Conservation (phyloP, 768 basidiomycete genomes). For the Daedaleopsis sinensis region DNA sequence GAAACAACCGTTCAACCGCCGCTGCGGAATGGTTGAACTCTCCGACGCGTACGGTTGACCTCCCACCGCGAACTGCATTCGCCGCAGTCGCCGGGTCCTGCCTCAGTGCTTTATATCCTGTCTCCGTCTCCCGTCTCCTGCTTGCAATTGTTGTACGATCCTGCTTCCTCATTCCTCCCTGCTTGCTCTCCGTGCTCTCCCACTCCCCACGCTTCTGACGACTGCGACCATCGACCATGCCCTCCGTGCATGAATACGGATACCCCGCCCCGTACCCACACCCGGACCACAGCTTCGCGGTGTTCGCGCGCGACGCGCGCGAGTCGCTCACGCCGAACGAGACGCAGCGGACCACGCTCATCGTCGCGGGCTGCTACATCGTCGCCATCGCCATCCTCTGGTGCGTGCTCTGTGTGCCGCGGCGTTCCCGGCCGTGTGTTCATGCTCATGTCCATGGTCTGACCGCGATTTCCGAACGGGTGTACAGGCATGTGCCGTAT, state of each 20-base stretch:
- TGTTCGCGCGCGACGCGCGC: conserved; percentile 30
- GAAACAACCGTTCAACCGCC: conserved; percentile 1
- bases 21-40: neutral
- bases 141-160: conserved; percentile 5
- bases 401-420: conserved; percentile 47
- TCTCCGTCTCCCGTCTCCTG: conserved; percentile 3
- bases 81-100: conserved; percentile 6
- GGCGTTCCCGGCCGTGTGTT: no score
- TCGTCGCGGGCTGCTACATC: conserved; percentile 78
- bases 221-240: conserved; percentile 12
- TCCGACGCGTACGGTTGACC: neutral
- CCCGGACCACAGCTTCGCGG: conserved; percentile 27
- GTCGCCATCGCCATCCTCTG: conserved; percentile 79
- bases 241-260: conserved; percentile 11
- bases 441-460: no score
- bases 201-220: conserved; percentile 12
- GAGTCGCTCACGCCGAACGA: conserved; percentile 58
- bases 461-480: no score
- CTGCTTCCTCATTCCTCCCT: no score
- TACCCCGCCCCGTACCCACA: no score
- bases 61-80: conserved; percentile 1
- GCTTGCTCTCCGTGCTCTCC: no score
- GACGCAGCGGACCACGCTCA: conserved; percentile 77
- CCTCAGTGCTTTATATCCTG: neutral
- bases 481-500: conserved; percentile 73